phyloP scores from a whole-genome alignment of 2,329 filamentous ascomycete genomes.

The Alternaria atra region DNA sequence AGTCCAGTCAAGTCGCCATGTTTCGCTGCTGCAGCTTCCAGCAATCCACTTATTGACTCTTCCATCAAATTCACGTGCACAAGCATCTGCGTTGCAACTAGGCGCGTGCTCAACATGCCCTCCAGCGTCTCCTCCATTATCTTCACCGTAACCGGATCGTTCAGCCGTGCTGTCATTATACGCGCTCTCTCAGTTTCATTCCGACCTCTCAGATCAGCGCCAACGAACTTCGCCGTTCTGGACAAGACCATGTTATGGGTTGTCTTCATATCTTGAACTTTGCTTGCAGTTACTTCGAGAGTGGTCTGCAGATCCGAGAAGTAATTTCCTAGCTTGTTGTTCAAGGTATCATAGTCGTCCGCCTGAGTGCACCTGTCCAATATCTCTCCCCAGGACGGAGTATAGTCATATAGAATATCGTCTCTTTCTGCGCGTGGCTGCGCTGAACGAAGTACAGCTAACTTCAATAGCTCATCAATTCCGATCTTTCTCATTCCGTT shows the following conservation, averaged over 20 bases:
- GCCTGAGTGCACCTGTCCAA: background rate
- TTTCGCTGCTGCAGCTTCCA: constrained; percentile 12
- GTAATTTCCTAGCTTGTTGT: background rate
- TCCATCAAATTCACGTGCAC: constrained; percentile 14
- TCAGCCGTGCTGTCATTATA: constrained; percentile 15
- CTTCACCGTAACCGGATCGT: constrained; percentile 16
- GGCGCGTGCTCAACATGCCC: constrained; percentile 11
- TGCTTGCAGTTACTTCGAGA: constrained; percentile 1
- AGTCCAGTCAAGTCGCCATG: constrained; percentile 17
- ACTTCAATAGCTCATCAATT: constrained; percentile 18
- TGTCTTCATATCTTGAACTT: constrained; percentile 9
- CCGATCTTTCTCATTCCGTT: constrained; percentile 11
- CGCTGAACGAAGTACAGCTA: constrained; percentile 24
- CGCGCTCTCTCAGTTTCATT: constrained; percentile 8
- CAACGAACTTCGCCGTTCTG: constrained; percentile 23
- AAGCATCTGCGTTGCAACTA: constrained; percentile 13
- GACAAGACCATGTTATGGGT: constrained; percentile 7
- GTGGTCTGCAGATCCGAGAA: constrained; percentile 9
- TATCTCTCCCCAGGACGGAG: background rate
- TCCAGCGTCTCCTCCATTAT: constrained; percentile 24
- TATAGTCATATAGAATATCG: background rate
- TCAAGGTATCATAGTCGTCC: background rate
- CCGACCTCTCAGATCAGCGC: constrained; percentile 11
- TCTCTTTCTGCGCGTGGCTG: constrained; percentile 18
- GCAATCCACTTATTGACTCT: constrained; percentile 11